Conservation (phyloP, 2,329 filamentous ascomycete genomes). For the Exophiala phaeomuriformis region DNA sequence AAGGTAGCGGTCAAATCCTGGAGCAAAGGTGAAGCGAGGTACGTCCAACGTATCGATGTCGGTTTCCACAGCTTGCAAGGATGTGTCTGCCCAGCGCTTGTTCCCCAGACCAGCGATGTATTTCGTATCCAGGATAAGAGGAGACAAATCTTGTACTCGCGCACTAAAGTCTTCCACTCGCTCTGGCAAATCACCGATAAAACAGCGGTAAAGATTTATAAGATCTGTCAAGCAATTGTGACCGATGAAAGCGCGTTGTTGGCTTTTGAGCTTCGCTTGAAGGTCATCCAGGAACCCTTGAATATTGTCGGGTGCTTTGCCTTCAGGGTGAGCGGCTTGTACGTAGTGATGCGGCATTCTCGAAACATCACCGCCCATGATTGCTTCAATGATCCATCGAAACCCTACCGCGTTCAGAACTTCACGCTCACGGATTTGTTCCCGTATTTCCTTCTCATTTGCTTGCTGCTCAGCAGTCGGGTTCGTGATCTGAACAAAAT, state of each 20-base stretch:
- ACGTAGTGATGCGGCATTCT: constrained; percentile 33
- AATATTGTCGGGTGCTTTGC: constrained; percentile 24
- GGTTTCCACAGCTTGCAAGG: constrained; percentile 45
- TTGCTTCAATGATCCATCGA: constrained; percentile 42
- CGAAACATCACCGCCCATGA: constrained; percentile 38
- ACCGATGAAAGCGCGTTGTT: constrained; percentile 49
- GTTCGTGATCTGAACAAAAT: constrained; percentile 38
- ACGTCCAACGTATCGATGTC: constrained; percentile 34
- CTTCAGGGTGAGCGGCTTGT: constrained; percentile 24
- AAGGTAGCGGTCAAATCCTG: constrained; percentile 33
- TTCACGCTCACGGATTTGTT: constrained; percentile 28
- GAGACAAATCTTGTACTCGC: constrained; percentile 48
- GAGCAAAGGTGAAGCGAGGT: constrained; percentile 33
- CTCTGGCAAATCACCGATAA: constrained; percentile 52
- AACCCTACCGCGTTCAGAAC: constrained; percentile 37
- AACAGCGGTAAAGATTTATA: constrained; percentile 54
- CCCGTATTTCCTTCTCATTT: constrained; percentile 28
- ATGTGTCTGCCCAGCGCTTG: constrained; percentile 32
- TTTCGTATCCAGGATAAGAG: constrained; percentile 55
- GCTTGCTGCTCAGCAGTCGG: constrained; percentile 33
- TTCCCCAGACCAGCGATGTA: constrained; percentile 48
- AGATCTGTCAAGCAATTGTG: constrained; percentile 59
- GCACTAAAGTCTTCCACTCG: constrained; percentile 48
- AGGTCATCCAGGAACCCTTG: constrained; percentile 29
- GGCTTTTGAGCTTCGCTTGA: constrained; percentile 38